A percentile compares a stretch with the other conserved stretches of the same genome.
Conservation (phyloP, 345 rosid genomes). For the Citropsis articulata region DNA sequence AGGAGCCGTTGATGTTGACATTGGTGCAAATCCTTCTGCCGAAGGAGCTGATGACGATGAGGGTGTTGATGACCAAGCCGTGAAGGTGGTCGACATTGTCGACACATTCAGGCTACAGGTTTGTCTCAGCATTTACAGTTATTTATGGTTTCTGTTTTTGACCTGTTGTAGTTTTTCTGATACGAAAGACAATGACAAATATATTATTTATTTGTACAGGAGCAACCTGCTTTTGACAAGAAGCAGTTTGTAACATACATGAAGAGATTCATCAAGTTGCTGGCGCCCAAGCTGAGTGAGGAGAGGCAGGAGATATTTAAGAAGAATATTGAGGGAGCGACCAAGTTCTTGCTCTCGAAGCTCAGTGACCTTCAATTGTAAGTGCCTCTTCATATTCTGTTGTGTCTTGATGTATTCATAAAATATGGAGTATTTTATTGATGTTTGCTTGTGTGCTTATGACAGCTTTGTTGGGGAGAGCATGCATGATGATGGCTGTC, state of each 20-base stretch:
- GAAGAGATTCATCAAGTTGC: conserved; percentile 71
- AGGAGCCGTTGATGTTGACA: conserved; percentile 76
- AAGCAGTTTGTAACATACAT: conserved; percentile 64
- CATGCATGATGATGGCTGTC: conserved; percentile 62
- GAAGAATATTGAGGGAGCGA: conserved; percentile 88
- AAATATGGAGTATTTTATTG: background rate
- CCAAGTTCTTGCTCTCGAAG: conserved; percentile 79
- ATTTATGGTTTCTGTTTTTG: background rate
- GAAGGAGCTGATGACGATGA: conserved; percentile 84
- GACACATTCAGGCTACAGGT: conserved; percentile 99
- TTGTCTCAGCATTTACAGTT: background rate
- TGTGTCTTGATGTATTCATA: background rate
- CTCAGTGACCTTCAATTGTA: conserved; percentile 89
- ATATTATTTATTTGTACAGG: conserved; percentile 38
- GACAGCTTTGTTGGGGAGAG: conserved; percentile 96
- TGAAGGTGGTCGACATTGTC: conserved; percentile 93
- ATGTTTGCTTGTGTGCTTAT: background rate
- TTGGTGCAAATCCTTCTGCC: conserved; percentile 98
- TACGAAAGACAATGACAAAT: background rate
- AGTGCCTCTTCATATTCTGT: conserved; percentile 20
- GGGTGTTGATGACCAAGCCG: conserved; percentile 77
- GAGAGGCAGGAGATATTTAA: conserved; percentile 60
- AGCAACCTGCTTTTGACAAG: conserved; percentile 92
- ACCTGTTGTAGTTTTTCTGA: background rate
- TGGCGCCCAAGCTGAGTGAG: conserved; percentile 56